Conservation (phyloP, 768 basidiomycete species). For the Jaapia argillacea region DNA sequence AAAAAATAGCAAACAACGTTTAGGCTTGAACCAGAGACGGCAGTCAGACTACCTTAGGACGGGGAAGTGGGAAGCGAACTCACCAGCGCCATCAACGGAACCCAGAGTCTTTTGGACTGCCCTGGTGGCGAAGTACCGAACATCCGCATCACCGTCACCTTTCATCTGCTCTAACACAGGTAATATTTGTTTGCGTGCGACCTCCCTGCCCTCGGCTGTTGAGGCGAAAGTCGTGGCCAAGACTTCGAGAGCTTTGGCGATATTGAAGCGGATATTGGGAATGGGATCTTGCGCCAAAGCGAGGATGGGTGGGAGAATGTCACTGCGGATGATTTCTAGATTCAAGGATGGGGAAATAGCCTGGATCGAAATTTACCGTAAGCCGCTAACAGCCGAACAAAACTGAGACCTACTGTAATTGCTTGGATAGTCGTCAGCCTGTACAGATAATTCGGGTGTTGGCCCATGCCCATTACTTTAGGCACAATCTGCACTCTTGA, state of each 20-base stretch:
- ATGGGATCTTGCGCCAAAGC: conserved; percentile 83
- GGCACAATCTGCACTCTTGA: conserved; percentile 89
- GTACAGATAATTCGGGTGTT: conserved; percentile 93
- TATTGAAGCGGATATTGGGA: conserved; percentile 99
- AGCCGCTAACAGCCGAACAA: background rate
- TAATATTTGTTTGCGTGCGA: conserved; percentile 63
- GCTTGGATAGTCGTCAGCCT: conserved; percentile 99
- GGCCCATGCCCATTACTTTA: conserved; percentile 94
- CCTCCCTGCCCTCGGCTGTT: conserved; percentile 58
- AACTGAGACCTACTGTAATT: conserved; percentile 65
- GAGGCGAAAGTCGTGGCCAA: conserved; percentile 63
- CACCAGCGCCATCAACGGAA: conserved; percentile 11
- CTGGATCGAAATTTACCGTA: conserved; percentile 28
- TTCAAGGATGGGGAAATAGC: conserved; percentile 91
- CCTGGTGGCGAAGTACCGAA: conserved; percentile 84
- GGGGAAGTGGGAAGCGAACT: background rate
- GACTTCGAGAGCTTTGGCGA: conserved; percentile 89
- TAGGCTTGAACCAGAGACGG: no score
- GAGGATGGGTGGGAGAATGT: conserved; percentile 78
- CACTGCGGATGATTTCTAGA: conserved; percentile 71
- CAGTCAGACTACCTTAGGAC: background rate
- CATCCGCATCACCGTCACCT: conserved; percentile 89
- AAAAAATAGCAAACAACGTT: no score
- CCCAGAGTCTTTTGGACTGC: conserved; percentile 53
- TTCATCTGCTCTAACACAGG: conserved; percentile 84